phyloP scores from a whole-genome alignment of 2,329 filamentous ascomycete species.

The Fusarium denticulatum region DNA sequence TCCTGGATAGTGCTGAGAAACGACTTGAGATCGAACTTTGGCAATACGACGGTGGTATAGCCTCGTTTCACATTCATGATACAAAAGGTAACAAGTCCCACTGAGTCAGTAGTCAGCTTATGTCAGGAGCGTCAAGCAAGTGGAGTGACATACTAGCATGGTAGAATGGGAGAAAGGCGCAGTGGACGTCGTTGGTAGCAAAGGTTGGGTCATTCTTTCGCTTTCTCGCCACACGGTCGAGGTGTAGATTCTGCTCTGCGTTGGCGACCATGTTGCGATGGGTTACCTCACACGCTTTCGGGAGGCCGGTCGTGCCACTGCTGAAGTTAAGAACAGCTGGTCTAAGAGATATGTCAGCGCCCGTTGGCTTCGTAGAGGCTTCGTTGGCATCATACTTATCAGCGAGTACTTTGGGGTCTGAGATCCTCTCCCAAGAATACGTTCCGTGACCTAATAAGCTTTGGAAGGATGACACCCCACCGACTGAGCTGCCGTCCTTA shows the following conservation, averaged over 20 bases:
- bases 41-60: slow-evolving; percentile 3
- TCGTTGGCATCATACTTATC: not conserved
- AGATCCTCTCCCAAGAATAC: not conserved
- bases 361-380: accelerated
- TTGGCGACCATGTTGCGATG: slow-evolving; percentile 13
- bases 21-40: not conserved
- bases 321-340: slow-evolving; percentile 5
- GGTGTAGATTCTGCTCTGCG: slow-evolving; percentile 4
- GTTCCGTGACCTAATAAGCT: not conserved
- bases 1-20: not conserved
- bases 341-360: not conserved
- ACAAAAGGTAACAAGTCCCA: not conserved
- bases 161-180: slow-evolving; percentile 2
- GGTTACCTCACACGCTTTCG: not conserved
- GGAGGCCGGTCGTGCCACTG: slow-evolving; percentile 1
- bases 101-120: not conserved
- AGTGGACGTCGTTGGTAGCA: not conserved
- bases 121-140: not conserved
- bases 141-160: not conserved
- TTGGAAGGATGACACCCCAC: not conserved
- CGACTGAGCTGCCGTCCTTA: too few relatives aligned
- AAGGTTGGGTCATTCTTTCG: not conserved
- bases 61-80: not conserved
- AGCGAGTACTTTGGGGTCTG: not conserved
- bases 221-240: not conserved